Evolutionary conservation across 192 early-diverging fungal species (phyloP).

Genomic region (Coemansia sp.): DNA sequence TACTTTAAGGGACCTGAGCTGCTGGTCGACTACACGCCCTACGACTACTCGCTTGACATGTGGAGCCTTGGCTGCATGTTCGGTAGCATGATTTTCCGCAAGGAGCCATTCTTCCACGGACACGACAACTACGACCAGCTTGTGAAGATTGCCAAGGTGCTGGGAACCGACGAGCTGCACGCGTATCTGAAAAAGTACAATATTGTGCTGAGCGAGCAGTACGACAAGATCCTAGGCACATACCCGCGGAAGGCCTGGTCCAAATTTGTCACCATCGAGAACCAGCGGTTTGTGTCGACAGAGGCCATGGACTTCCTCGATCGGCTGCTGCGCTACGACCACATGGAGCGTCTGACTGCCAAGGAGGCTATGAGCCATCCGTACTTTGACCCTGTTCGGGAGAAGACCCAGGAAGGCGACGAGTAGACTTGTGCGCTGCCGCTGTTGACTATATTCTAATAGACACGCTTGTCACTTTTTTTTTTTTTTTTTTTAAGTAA

Average conservation of each 20-base stretch:
- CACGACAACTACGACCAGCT: conserved; percentile 99
- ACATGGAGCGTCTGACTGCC: conserved; percentile 84
- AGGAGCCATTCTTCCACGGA: conserved; percentile 99
- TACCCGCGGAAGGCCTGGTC: conserved; percentile 87
- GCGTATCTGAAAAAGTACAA: conserved; percentile 95
- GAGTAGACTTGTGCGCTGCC: neutral
- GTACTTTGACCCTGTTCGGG: conserved; percentile 66
- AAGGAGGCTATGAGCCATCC: conserved; percentile 88
- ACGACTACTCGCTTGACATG: conserved; percentile 99
- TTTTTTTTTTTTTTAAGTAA: no score
- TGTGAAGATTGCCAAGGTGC: conserved; percentile 96
- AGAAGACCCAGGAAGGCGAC: conserved; percentile 24
- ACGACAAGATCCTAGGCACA: conserved; percentile 89
- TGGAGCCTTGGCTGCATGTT: conserved; percentile 99
- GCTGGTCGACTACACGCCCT: conserved; percentile 96
- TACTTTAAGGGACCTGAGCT: conserved; percentile 99
- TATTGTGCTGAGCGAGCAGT: conserved; percentile 85
- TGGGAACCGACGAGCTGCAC: conserved; percentile 94
- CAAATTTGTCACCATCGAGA: conserved; percentile 80
- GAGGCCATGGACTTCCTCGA: conserved; percentile 91
- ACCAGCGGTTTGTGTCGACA: conserved; percentile 76
- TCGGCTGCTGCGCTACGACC: conserved; percentile 88
- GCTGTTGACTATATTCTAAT: neutral
- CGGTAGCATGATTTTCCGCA: conserved; percentile 99
- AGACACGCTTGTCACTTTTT: neutral